phyloP scores from a whole-genome alignment of 1,284 basidiomycete genomes.

The Veloboletus limbatus region DNA sequence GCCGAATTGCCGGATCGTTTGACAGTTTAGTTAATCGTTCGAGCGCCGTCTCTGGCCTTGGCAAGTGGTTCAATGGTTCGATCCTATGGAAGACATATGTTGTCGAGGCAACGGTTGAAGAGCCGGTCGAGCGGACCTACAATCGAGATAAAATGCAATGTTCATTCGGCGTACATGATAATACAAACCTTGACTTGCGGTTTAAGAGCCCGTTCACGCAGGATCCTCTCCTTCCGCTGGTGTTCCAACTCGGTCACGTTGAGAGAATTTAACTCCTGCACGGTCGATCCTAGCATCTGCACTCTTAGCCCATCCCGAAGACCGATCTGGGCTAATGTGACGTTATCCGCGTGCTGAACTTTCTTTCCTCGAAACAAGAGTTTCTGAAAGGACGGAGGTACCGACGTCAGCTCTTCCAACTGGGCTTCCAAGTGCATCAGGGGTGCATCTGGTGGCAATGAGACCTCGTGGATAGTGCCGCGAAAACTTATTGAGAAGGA shows the following conservation, averaged over 20 bases:
- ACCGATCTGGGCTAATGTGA: constrained; percentile 50
- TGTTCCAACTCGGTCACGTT: constrained; percentile 56
- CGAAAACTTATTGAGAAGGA: constrained; percentile 46
- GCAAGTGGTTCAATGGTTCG: constrained; percentile 59
- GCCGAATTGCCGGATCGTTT: constrained; percentile 64
- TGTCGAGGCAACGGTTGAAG: constrained; percentile 36
- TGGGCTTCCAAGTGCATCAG: constrained; percentile 46
- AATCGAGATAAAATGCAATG: neutral
- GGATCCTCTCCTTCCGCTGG: constrained; percentile 51
- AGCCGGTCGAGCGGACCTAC: constrained; percentile 55
- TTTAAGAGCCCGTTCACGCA: constrained; percentile 56
- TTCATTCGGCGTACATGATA: neutral
- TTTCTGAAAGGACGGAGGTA: constrained; percentile 65
- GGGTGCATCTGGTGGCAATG: constrained; percentile 45
- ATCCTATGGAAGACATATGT: constrained; percentile 63
- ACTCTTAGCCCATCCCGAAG: constrained; percentile 61
- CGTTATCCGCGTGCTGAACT: constrained; percentile 33
- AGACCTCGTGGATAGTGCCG: constrained; percentile 44
- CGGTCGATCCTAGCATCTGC: constrained; percentile 65
- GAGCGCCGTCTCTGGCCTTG: constrained; percentile 54
- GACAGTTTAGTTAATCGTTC: constrained; percentile 55
- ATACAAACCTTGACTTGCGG: constrained; percentile 54
- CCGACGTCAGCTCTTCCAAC: constrained; percentile 60
- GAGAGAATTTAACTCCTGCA: constrained; percentile 52
- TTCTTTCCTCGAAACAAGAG: constrained; percentile 71